Conservation (phyloP, 83 land plant genomes). For the Picea abies region DNA sequence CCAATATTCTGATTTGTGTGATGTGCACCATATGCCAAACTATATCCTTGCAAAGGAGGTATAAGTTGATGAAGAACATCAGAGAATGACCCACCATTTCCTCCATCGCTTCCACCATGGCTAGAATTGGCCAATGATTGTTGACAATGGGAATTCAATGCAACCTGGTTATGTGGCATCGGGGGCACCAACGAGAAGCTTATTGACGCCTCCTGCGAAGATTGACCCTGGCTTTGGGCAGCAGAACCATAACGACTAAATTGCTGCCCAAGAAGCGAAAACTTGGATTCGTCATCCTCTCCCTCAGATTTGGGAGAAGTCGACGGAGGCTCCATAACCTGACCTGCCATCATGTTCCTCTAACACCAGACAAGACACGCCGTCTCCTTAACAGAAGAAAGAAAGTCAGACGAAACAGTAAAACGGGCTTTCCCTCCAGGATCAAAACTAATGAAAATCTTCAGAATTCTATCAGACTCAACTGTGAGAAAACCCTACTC, state of each 20-base stretch:
- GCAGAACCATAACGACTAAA: constrained; percentile 12
- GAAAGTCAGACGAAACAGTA: background rate
- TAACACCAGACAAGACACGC: background rate
- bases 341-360: background rate
- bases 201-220: background rate
- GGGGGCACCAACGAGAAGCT: background rate
- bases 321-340: constrained; percentile 1
- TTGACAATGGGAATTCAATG: background rate
- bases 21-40: constrained; percentile 4
- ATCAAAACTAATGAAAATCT: background rate
- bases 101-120: constrained; percentile 13
- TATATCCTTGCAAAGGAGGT: background rate
- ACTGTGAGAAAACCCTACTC: background rate
- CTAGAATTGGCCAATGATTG: background rate
- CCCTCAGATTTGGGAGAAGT: background rate
- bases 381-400: background rate
- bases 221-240: constrained; percentile 9
- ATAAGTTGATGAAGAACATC: background rate
- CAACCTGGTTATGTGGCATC: background rate
- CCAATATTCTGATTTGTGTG: background rate
- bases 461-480: background rate
- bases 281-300: background rate
- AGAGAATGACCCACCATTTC: constrained; percentile 3
- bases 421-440: background rate
- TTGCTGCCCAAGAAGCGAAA: constrained; percentile 13